Conservation (phyloP, 805 yeast genomes). For the Debaryomyces tyrocola region DNA sequence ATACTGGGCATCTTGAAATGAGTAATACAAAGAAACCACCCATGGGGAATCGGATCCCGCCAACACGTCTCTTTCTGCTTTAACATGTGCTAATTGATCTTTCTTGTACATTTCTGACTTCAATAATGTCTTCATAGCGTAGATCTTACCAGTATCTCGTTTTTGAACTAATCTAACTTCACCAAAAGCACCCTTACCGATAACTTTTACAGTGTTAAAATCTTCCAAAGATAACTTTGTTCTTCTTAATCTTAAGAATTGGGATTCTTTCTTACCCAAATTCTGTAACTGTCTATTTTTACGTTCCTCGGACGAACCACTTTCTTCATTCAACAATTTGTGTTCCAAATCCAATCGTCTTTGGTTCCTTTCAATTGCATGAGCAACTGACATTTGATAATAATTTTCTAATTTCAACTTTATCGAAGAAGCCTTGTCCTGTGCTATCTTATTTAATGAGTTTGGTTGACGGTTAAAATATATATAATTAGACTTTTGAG, state of each 20-base stretch:
- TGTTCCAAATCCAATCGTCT: slow-evolving; percentile 85
- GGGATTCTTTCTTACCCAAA: slow-evolving; percentile 86
- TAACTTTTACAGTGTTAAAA: slow-evolving; percentile 83
- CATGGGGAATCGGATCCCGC: slow-evolving; percentile 89
- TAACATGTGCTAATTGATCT: slow-evolving; percentile 92
- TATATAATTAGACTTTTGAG: slow-evolving; percentile 49
- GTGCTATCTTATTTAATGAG: slow-evolving; percentile 66
- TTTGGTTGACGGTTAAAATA: slow-evolving; percentile 84
- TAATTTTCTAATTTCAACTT: slow-evolving; percentile 81
- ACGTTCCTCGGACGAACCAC: slow-evolving; percentile 73
- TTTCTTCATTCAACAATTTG: slow-evolving; percentile 63
- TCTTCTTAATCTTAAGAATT: slow-evolving; percentile 78
- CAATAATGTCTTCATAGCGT: slow-evolving; percentile 89
- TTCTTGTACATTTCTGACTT: slow-evolving; percentile 93
- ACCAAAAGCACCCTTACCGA: slow-evolving; percentile 98
- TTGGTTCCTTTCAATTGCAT: slow-evolving; percentile 95
- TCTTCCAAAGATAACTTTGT: slow-evolving; percentile 82
- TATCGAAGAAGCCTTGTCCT: slow-evolving; percentile 81
- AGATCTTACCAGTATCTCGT: slow-evolving; percentile 85
- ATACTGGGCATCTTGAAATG: slow-evolving; percentile 77
- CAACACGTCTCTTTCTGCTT: slow-evolving; percentile 92
- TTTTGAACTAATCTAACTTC: slow-evolving; percentile 94
- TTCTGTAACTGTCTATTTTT: slow-evolving; percentile 77
- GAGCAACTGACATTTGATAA: slow-evolving; percentile 80
- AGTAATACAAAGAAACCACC: slow-evolving; percentile 81